These are phyloP conservation scores for Euphrasia arctica DNA, from an alignment of 305 asterid genomes.

Conservation along the genomic window DNA sequence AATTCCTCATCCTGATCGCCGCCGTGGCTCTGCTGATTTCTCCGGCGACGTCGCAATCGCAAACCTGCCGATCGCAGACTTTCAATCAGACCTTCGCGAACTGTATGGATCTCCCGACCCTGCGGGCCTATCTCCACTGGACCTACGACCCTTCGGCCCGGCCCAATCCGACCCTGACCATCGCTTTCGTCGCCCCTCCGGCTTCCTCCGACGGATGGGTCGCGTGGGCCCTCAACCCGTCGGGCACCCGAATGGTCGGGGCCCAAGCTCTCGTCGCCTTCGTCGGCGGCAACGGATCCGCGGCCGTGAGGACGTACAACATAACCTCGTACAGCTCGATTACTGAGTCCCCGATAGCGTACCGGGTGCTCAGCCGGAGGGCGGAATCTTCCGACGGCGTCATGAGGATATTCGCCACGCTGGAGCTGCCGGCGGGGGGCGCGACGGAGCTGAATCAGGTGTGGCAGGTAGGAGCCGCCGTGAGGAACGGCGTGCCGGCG, in stretches of 20 bases:
- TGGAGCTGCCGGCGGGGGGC: slow-evolving; percentile 44
- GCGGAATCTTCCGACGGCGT: slow-evolving; percentile 46
- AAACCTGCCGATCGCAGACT: slow-evolving; percentile 44
- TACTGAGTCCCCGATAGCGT: slow-evolving; percentile 40
- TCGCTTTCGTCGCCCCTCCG: slow-evolving; percentile 59
- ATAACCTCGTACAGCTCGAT: slow-evolving; percentile 37
- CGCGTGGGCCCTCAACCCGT: slow-evolving; percentile 70
- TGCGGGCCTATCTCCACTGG: slow-evolving; percentile 61
- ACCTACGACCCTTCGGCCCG: slow-evolving; percentile 36
- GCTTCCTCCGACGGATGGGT: slow-evolving; percentile 53
- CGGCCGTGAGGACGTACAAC: slow-evolving; percentile 43
- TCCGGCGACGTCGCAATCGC: slow-evolving; percentile 44
- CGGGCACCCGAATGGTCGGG: slow-evolving; percentile 48
- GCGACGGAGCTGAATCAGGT: slow-evolving; percentile 42
- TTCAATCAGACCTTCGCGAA: slow-evolving; percentile 36
- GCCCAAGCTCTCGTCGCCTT: slow-evolving; percentile 50
- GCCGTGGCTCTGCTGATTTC: slow-evolving; percentile 32
- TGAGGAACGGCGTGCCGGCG: slow-evolving; percentile 45
- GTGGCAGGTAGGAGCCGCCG: slow-evolving; percentile 71
- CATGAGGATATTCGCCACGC: slow-evolving; percentile 50
- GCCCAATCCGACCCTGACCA: slow-evolving; percentile 40
- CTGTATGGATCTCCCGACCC: slow-evolving; percentile 54
- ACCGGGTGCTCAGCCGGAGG: slow-evolving; percentile 38
- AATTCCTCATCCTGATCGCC: slow-evolving; percentile 28
- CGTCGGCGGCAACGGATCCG: slow-evolving; percentile 36